phyloP scores from a whole-genome alignment of 768 basidiomycete species.

The Aureoboletus auriporus region DNA sequence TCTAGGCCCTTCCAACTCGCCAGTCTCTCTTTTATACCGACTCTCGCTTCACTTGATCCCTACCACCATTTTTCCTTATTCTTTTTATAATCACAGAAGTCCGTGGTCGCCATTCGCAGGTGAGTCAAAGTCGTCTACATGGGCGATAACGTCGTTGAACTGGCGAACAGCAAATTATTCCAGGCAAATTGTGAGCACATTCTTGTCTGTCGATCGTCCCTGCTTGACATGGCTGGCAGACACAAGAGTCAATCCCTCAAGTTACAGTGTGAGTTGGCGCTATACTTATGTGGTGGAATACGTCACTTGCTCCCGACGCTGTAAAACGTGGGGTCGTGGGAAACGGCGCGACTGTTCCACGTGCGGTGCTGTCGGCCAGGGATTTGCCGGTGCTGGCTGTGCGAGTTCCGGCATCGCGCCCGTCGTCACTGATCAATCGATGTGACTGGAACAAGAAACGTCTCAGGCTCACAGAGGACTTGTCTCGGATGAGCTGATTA shows the following conservation, averaged over 20 bases:
- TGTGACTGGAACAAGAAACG: slow-evolving; percentile 14
- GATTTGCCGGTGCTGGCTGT: background rate
- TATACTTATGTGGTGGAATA: slow-evolving; percentile 10
- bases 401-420: slow-evolving; percentile 19
- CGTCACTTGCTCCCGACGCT: slow-evolving; percentile 31
- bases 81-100: background rate
- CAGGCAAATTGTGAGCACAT: slow-evolving; percentile 13
- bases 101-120: slow-evolving; percentile 10
- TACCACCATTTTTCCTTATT: slow-evolving; percentile 16
- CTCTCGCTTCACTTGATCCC: slow-evolving; percentile 25
- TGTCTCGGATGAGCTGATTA: slow-evolving; percentile 27
- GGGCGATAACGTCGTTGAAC: slow-evolving; percentile 1
- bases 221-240: slow-evolving; percentile 7
- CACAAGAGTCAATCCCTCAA: background rate
- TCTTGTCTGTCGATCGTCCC: background rate
- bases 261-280: slow-evolving; percentile 21
- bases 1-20: slow-evolving; percentile 25
- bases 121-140: slow-evolving; percentile 8
- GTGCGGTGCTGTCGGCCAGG: slow-evolving; percentile 1
- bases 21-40: slow-evolving; percentile 34
- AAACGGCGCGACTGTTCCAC: slow-evolving; percentile 21
- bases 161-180: slow-evolving; percentile 6
- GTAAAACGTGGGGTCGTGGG: slow-evolving; percentile 42
- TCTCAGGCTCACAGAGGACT: slow-evolving; percentile 17
- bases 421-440: slow-evolving; percentile 10